phyloP scores from a whole-genome alignment of 176 grass and related monocot genomes.

The Triticum turgidum region DNA sequence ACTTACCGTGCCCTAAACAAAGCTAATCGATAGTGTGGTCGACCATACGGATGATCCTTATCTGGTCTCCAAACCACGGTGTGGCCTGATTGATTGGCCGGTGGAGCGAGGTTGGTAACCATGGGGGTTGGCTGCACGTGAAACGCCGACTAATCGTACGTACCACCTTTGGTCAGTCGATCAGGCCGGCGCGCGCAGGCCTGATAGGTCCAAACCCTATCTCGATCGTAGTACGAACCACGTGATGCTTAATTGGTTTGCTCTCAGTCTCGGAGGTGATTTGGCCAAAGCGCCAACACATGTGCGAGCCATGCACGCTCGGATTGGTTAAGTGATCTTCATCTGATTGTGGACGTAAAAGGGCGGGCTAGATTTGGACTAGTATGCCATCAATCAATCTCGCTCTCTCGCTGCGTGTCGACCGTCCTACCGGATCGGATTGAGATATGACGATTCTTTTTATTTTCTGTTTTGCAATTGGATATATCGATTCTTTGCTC shows the following conservation, averaged over 20 bases:
- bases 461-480: too few species aligned
- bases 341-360: constrained; percentile 23
- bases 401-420: neutral
- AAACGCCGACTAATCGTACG: constrained; percentile 25
- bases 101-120: constrained; percentile 1
- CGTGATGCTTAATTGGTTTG: neutral
- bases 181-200: constrained; percentile 5
- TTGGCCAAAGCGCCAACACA: neutral
- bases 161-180: constrained; percentile 8
- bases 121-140: constrained; percentile 33
- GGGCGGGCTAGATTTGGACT: constrained; percentile 50
- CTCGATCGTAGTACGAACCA: neutral
- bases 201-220: constrained; percentile 35
- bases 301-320: neutral
- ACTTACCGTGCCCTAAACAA: constrained; percentile 33
- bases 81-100: neutral
- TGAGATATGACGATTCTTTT: neutral
- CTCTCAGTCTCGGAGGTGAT: neutral
- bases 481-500: neutral
- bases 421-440: neutral
- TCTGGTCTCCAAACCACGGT: constrained; percentile 16
- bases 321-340: neutral
- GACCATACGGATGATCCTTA: constrained; percentile 34
- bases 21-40: neutral
- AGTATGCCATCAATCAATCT: neutral